These are phyloP conservation scores for Pleurostoma richardsiae DNA, from an alignment of 2,329 filamentous ascomycete genomes.

Conservation along the genomic window DNA sequence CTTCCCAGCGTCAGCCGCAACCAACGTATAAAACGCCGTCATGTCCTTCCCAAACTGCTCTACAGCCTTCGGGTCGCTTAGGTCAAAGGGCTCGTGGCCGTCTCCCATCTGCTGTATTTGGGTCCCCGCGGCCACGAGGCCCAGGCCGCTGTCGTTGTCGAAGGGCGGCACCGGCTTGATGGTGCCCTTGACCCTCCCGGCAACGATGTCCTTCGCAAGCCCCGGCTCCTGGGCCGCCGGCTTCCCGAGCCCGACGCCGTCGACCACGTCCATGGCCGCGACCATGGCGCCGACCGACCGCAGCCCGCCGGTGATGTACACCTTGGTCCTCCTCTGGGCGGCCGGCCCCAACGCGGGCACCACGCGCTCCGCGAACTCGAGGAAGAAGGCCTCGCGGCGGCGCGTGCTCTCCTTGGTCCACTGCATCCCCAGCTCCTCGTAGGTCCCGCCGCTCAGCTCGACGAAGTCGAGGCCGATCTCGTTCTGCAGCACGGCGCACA, in stretches of 20 bases:
- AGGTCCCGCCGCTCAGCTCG: conserved; percentile 56
- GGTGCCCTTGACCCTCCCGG: conserved; percentile 10
- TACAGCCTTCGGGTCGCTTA: neutral
- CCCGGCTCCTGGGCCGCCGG: conserved; percentile 26
- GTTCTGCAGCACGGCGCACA: conserved; percentile 40
- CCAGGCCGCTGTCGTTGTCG: neutral
- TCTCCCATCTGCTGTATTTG: conserved; percentile 1
- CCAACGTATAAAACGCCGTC: neutral
- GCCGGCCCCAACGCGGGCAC: conserved; percentile 25
- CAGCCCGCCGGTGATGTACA: conserved; percentile 56
- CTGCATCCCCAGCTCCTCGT: conserved; percentile 45
- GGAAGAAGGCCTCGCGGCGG: conserved; percentile 54
- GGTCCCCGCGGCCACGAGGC: neutral
- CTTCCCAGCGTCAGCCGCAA: conserved; percentile 1
- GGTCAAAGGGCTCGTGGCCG: conserved; percentile 3
- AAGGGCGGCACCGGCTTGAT: conserved; percentile 1
- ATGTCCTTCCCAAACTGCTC: conserved; percentile 1
- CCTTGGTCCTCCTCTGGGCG: conserved; percentile 42
- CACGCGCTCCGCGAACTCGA: conserved; percentile 54
- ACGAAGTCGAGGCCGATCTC: conserved; percentile 51
- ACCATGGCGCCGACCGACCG: conserved; percentile 52
- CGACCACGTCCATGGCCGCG: conserved; percentile 47
- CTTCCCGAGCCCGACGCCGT: conserved; percentile 53
- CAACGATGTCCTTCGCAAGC: conserved; percentile 20
- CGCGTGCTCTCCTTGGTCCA: conserved; percentile 49